Conservation (phyloP, 2,329 filamentous ascomycete species). For the Fusarium agapanthi region DNA sequence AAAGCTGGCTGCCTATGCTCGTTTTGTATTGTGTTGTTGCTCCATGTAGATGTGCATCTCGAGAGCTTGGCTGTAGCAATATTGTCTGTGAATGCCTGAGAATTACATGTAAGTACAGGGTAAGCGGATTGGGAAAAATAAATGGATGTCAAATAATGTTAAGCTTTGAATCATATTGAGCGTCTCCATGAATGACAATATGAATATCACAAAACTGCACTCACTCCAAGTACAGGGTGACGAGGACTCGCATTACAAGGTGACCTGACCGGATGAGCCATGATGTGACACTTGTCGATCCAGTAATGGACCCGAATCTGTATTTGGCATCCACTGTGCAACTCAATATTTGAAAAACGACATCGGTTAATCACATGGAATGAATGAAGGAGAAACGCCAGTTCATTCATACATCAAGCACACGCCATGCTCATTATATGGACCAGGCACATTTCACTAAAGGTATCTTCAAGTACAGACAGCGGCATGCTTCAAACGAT, state of each 20-base stretch:
- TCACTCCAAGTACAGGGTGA: background rate
- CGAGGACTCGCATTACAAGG: background rate
- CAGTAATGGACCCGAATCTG: background rate
- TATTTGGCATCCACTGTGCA: background rate
- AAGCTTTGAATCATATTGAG: background rate
- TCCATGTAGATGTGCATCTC: background rate
- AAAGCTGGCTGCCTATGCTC: too few relatives aligned
- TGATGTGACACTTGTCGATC: background rate
- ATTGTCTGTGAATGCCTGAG: background rate
- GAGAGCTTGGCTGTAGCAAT: background rate
- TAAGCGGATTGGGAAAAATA: background rate
- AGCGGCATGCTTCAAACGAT: conserved; percentile 43
- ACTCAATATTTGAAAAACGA: background rate
- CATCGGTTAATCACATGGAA: background rate
- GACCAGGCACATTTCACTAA: conserved; percentile 29
- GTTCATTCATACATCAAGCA: conserved; percentile 17
- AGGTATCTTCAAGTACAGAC: conserved; percentile 36
- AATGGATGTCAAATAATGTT: background rate
- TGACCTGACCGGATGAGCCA: too few relatives aligned
- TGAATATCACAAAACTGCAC: background rate
- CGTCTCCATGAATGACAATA: background rate
- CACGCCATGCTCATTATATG: background rate
- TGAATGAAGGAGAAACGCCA: background rate
- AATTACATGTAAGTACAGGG: background rate
- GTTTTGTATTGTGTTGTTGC: background rate